Evolutionary conservation across 352 stramenopile genomes (phyloP), one percentile per base, ranked within the genome.

Genomic region (Pythium plurisporium): DNA sequence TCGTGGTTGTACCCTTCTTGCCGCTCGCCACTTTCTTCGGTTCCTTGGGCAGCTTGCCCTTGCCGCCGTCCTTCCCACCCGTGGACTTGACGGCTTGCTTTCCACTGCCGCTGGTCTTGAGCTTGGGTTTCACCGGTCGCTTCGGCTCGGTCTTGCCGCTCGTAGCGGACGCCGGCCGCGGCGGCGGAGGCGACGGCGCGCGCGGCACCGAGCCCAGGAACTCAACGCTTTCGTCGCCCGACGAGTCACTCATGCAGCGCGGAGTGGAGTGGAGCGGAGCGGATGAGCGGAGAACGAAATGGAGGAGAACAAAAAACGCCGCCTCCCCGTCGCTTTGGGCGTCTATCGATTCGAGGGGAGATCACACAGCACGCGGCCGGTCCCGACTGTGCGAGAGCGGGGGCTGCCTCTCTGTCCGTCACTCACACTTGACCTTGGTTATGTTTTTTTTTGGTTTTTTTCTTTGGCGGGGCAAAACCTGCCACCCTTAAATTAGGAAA

Each of bases 401-500:
- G n/a, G n/a, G 30, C 37, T 50, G 45, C 26, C 44, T 50, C 55
- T 37, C 23, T 20, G 30, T 30, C 54, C 41, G 48, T 69, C 54
- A 64, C 54, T 68, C 62, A 44, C 54, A 38, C 54, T 56, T 58
- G 55, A 40, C 45, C 11, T 54, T 52, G 29, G 22, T 56, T 30
- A 5, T 41, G 25, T 51, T 69, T 44, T 38, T 68, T 68, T 65
- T 62, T 30, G 62, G 50, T 65, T 70, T 59, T 56, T 59, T 62
- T 61, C 49, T 51, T 55, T 51, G 54, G 59, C 59, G 59, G 61
- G 61, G 42, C 55, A 57, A 64, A 54, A 38, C 62, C 62, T 25
- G n/a, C 33, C 26, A 65, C 62, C 62, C 56, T 70, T 70, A 70
- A 70, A 65, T 70, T 70, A 70, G 62, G 62, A 65, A 65, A 60